Percentiles rank a stretch among this genome's conserved stretches.
phyloP scores from a whole-genome alignment of 2,329 filamentous ascomycete genomes.

The Pseudocercospora fijiensis region DNA sequence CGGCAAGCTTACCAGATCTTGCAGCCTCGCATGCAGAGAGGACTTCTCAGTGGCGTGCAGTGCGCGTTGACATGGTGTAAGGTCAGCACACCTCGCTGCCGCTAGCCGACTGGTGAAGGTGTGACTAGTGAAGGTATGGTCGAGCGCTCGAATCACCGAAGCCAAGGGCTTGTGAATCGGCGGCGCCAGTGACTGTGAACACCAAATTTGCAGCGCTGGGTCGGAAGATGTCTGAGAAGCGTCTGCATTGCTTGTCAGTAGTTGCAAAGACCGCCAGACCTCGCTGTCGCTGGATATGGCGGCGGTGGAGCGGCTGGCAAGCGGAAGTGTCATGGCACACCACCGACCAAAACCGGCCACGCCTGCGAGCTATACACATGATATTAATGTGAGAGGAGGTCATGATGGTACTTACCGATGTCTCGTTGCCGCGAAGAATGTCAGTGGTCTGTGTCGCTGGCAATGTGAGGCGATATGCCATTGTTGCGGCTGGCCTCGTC shows the following conservation, averaged over 20 bases:
- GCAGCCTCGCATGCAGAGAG: background rate
- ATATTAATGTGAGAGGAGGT: conserved; percentile 3
- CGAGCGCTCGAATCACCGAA: background rate
- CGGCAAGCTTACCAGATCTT: background rate
- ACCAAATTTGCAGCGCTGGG: background rate
- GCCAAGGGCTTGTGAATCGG: background rate
- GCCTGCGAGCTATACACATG: background rate
- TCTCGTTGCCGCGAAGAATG: background rate
- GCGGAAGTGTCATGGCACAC: background rate
- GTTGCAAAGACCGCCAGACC: background rate
- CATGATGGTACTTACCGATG: conserved; percentile 3
- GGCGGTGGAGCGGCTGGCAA: background rate
- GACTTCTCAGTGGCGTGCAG: background rate
- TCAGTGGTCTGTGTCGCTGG: background rate
- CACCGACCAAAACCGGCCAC: background rate
- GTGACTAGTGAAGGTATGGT: background rate
- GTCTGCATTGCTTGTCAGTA: background rate
- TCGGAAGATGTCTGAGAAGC: background rate
- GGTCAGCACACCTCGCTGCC: background rate
- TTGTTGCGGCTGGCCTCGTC: background rate
- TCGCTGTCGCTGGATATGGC: conserved; percentile 1
- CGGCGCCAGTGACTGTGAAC: background rate
- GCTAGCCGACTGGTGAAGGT: background rate
- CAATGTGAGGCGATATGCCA: background rate
- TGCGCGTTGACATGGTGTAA: too few species aligned